Conservation (phyloP, 1,284 basidiomycete genomes). For the Bjerkandera adusta region DNA sequence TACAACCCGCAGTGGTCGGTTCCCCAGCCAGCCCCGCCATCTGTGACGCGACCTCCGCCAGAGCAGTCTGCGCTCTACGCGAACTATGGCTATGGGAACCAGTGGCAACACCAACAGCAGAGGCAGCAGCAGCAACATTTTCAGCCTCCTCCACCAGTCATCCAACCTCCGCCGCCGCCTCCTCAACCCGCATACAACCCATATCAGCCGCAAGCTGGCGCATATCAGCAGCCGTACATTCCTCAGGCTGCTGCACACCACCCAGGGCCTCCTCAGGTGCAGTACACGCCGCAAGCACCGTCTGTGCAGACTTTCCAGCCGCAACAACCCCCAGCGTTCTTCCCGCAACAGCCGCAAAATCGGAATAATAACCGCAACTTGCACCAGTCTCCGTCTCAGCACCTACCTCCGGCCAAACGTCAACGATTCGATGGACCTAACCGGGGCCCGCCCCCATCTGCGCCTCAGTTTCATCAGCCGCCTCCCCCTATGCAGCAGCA, state of each 20-base stretch:
- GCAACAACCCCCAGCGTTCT: slow-evolving; percentile 33
- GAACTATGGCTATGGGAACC: slow-evolving; percentile 77
- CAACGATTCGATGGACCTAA: slow-evolving; percentile 80
- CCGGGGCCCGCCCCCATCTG: slow-evolving; percentile 38
- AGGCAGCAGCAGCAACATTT: slow-evolving; percentile 47
- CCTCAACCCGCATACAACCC: slow-evolving; percentile 66
- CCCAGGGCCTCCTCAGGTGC: slow-evolving; percentile 33
- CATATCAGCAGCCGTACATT: slow-evolving; percentile 63
- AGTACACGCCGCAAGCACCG: slow-evolving; percentile 29
- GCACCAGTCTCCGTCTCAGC: slow-evolving; percentile 65
- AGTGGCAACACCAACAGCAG: slow-evolving; percentile 63
- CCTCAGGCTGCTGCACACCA: slow-evolving; percentile 53
- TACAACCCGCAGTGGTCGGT: slow-evolving; percentile 67
- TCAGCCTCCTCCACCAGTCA: slow-evolving; percentile 49
- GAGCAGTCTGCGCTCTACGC: slow-evolving; percentile 79
- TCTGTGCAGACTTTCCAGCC: slow-evolving; percentile 28
- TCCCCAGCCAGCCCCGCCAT: slow-evolving; percentile 46
- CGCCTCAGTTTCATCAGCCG: slow-evolving; percentile 44
- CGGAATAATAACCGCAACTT: slow-evolving; percentile 38
- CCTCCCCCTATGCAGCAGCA: slow-evolving; percentile 29
- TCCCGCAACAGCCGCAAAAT: slow-evolving; percentile 42
- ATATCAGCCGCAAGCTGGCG: slow-evolving; percentile 68
- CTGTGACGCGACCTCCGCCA: slow-evolving; percentile 53
- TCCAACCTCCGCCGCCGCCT: slow-evolving; percentile 49
- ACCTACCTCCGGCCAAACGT: slow-evolving; percentile 78